These are phyloP conservation scores for Hanseniaspora hatyaiensis DNA, from an alignment of 805 yeast species.

Conservation along the genomic window DNA sequence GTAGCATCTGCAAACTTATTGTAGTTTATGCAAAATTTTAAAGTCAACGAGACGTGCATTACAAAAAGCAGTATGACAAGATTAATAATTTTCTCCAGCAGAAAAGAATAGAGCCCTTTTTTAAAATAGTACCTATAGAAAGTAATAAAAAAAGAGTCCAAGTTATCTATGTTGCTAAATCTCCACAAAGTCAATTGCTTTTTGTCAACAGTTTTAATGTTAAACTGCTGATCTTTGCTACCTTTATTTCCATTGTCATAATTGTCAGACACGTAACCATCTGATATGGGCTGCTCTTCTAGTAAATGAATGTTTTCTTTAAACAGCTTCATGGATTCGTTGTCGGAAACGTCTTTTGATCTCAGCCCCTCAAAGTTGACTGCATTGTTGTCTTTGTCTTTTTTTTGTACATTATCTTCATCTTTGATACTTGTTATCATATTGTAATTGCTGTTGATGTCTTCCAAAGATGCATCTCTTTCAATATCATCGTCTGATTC, in stretches of 20 bases:
- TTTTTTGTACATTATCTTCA: not conserved
- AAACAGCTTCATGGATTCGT: constrained; percentile 13
- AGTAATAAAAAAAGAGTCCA: constrained; percentile 76
- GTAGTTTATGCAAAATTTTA: constrained; percentile 72
- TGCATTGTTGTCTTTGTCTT: not conserved
- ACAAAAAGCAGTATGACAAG: constrained; percentile 68
- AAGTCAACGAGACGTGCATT: constrained; percentile 62
- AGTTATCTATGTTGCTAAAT: constrained; percentile 91
- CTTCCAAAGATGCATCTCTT: no score
- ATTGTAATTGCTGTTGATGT: no score
- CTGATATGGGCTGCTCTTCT: constrained; percentile 11
- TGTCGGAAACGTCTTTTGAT: constrained; percentile 2
- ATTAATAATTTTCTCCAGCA: constrained; percentile 53
- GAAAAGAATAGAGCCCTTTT: constrained; percentile 72
- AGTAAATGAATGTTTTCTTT: constrained; percentile 15
- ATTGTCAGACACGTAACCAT: not conserved
- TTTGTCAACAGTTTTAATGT: constrained; percentile 38
- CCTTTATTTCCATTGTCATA: not conserved
- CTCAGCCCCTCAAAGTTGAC: not conserved
- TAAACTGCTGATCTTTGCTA: constrained; percentile 28
- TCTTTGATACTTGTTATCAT: not conserved
- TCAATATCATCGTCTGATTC: no score
- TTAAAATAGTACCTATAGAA: constrained; percentile 76
- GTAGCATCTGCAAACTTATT: constrained; percentile 31
- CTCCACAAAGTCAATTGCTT: constrained; percentile 78